Percentiles rank a stretch among this genome's conserved stretches.
Evolutionary conservation across 192 early-diverging fungal species (phyloP).

Genomic region (Phlyctochytrium planicorne): DNA sequence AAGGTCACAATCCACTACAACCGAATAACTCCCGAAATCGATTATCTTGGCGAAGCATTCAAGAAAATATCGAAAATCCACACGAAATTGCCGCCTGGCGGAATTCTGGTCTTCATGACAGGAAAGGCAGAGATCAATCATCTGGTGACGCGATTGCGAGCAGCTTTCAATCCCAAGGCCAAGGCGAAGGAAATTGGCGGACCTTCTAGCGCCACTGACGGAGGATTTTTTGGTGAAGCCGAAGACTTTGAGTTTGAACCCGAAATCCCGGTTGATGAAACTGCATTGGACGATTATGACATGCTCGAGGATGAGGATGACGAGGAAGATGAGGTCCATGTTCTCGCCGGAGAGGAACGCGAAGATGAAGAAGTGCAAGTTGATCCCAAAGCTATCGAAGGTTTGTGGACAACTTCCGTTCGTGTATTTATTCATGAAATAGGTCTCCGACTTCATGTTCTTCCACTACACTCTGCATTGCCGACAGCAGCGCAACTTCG

Average conservation of each 20-base stretch:
- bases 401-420: neutral
- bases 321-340: neutral
- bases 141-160: constrained; percentile 72
- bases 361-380: neutral
- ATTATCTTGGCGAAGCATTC: constrained; percentile 84
- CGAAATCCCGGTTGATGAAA: too few relatives aligned
- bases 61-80: constrained; percentile 96
- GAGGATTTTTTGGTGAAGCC: neutral
- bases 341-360: neutral
- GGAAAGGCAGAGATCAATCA: constrained; percentile 91
- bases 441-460: constrained; percentile 76
- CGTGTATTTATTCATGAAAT: too few relatives aligned
- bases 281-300: constrained; percentile 8
- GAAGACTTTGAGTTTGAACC: neutral
- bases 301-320: neutral
- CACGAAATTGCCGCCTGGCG: constrained; percentile 84
- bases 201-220: too few relatives aligned
- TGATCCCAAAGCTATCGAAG: neutral
- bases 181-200: neutral
- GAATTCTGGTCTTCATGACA: constrained; percentile 92
- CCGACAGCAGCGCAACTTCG: constrained; percentile 87
- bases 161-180: constrained; percentile 64
- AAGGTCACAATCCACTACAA: constrained; percentile 89
- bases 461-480: constrained; percentile 96
- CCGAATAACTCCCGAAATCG: constrained; percentile 80